These are phyloP conservation scores for Aspergillus ostianus DNA, from an alignment of 495 filamentous ascomycete species.

Conservation along the genomic window DNA sequence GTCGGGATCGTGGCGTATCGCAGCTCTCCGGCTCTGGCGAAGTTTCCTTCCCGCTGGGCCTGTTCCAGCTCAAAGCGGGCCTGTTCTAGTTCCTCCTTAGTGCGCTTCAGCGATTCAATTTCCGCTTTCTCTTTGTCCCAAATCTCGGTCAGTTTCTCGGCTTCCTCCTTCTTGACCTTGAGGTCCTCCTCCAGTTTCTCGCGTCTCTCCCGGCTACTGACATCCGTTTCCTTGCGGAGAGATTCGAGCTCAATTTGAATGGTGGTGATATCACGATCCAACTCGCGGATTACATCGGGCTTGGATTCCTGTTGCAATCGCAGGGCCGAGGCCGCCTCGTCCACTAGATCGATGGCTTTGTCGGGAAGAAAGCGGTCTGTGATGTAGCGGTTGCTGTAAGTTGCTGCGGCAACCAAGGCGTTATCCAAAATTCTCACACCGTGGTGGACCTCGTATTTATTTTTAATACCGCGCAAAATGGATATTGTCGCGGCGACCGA, in stretches of 20 bases:
- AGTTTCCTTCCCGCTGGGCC: slow-evolving; percentile 89
- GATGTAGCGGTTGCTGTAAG: slow-evolving; percentile 92
- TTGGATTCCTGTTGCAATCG: slow-evolving; percentile 95
- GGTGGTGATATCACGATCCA: slow-evolving; percentile 94
- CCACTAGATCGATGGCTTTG: slow-evolving; percentile 95
- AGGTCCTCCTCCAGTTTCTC: slow-evolving; percentile 77
- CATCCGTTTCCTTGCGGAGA: slow-evolving; percentile 88
- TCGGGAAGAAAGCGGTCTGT: slow-evolving; percentile 94
- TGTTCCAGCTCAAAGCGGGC: slow-evolving; percentile 81
- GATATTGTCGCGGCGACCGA: slow-evolving; percentile 90
- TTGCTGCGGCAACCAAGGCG: slow-evolving; percentile 87
- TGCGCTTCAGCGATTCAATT: slow-evolving; percentile 79
- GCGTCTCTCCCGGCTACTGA: slow-evolving; percentile 82
- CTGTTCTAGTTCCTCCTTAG: slow-evolving; percentile 79
- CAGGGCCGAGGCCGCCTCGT: slow-evolving; percentile 89
- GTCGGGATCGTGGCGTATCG: slow-evolving; percentile 81
- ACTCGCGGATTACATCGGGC: slow-evolving; percentile 83
- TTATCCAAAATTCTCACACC: slow-evolving; percentile 88
- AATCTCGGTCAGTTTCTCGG: slow-evolving; percentile 60
- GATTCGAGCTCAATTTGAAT: slow-evolving; percentile 97
- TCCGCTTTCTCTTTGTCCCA: slow-evolving; percentile 91
- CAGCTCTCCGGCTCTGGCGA: slow-evolving; percentile 81
- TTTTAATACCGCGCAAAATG: slow-evolving; percentile 94
- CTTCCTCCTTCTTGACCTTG: slow-evolving; percentile 71
- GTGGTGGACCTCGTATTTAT: slow-evolving; percentile 96